Percentiles rank a stretch among this genome's conserved stretches.
Evolutionary conservation across 768 basidiomycete genomes (phyloP).

Genomic region (Suillus tomentosus): DNA sequence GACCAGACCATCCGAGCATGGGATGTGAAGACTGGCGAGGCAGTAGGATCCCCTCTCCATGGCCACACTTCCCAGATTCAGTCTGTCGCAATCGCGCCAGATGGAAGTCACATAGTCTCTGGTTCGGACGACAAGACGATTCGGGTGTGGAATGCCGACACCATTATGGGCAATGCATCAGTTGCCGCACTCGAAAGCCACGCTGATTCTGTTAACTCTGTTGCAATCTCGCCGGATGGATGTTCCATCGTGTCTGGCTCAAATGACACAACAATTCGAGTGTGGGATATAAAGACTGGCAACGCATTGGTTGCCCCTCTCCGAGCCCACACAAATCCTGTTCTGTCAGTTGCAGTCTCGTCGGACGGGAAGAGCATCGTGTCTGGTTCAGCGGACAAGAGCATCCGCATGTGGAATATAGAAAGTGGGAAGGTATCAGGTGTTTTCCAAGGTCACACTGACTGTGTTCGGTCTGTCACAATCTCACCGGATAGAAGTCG

Average conservation of each 20-base stretch:
- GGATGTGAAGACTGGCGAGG: no score
- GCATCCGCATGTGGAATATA: not conserved
- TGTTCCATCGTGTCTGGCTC: not conserved
- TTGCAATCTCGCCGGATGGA: not conserved
- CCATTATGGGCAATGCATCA: not conserved
- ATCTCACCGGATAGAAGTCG: not conserved
- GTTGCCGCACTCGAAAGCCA: not conserved
- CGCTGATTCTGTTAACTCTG: not conserved
- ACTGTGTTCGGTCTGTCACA: not conserved
- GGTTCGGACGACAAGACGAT: not conserved
- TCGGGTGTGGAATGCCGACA: not conserved
- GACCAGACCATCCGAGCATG: no score
- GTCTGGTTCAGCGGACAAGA: not conserved
- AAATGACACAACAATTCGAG: not conserved
- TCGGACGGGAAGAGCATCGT: not conserved
- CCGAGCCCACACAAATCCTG: not conserved
- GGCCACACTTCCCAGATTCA: fast-evolving
- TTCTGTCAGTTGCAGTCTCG: not conserved
- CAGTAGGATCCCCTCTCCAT: not conserved
- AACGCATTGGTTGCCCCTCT: not conserved
- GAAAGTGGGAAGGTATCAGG: not conserved
- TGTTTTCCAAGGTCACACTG: not conserved
- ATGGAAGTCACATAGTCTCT: not conserved
- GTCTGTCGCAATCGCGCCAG: not conserved
- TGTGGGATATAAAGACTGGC: not conserved